Evolutionary conservation across 768 basidiomycete genomes (phyloP).

Genomic region (Pulveroboletus sp.): DNA sequence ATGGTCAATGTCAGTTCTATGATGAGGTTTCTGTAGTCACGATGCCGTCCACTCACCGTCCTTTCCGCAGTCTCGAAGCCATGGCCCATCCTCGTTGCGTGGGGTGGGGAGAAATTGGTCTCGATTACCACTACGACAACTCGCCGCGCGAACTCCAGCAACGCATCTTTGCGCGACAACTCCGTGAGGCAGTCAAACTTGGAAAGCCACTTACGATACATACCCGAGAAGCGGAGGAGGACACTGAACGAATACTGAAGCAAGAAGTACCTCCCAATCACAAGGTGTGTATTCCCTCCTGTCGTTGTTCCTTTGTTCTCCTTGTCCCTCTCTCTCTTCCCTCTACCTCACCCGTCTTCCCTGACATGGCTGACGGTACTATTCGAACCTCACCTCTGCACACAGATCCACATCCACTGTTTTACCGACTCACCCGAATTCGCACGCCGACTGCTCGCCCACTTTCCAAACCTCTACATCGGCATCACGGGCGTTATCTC

Average conservation of each 20-base stretch:
- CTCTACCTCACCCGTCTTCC: no score
- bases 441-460: constrained; percentile 61
- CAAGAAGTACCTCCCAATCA: constrained; percentile 69
- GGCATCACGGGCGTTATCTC: constrained; percentile 87
- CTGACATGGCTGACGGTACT: not conserved
- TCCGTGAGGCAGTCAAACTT: constrained; percentile 60
- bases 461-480: constrained; percentile 80
- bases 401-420: constrained; percentile 83
- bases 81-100: constrained; percentile 80
- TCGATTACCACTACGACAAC: constrained; percentile 81
- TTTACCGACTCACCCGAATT: constrained; percentile 80
- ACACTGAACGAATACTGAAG: constrained; percentile 74
- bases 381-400: no score
- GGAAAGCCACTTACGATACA: constrained; percentile 82
- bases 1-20: constrained; percentile 50
- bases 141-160: constrained; percentile 69
- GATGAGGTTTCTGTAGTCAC: no score
- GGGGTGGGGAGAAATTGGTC: constrained; percentile 85
- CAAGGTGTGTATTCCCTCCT: constrained; percentile 40
- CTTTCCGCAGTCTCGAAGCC: constrained; percentile 57
- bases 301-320: no score
- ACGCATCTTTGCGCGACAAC: constrained; percentile 61
- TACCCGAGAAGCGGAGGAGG: constrained; percentile 80
- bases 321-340: no score
- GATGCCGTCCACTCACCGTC: not conserved